Conservation (phyloP, 164 flowering plant species). For the Nymphaea thermarum region DNA sequence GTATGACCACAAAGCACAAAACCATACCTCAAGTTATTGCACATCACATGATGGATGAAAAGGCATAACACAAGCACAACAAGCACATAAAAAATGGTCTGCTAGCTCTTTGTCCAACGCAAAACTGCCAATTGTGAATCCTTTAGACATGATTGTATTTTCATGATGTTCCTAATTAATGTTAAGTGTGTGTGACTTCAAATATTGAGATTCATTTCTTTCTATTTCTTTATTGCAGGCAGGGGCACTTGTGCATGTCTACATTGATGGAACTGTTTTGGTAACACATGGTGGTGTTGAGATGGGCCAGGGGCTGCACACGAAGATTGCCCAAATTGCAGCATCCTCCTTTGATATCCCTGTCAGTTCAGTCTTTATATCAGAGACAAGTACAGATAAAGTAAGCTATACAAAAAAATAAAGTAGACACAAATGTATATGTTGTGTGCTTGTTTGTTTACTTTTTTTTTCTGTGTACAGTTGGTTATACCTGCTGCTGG, state of each 20-base stretch:
- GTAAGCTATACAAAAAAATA: conserved; percentile 18
- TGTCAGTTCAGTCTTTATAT: conserved; percentile 82
- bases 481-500: no score
- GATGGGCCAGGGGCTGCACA: conserved; percentile 99
- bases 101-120: no score
- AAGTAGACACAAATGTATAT: no score
- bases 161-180: background rate
- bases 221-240: conserved; percentile 36
- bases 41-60: no score
- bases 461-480: no score
- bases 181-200: background rate
- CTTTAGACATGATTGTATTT: background rate
- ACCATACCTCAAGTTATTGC: no score
- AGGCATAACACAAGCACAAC: no score
- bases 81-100: no score
- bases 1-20: no score
- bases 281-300: conserved; percentile 99
- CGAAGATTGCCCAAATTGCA: conserved; percentile 95
- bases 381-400: conserved; percentile 99
- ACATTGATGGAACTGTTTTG: conserved; percentile 93
- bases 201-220: background rate
- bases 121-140: background rate
- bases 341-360: conserved; percentile 89
- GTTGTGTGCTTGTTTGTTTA: no score
- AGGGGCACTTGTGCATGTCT: conserved; percentile 96